Base-by-base conservation (phyloP, 345 rosid genomes). In the Linum usitatissimum region DNA sequence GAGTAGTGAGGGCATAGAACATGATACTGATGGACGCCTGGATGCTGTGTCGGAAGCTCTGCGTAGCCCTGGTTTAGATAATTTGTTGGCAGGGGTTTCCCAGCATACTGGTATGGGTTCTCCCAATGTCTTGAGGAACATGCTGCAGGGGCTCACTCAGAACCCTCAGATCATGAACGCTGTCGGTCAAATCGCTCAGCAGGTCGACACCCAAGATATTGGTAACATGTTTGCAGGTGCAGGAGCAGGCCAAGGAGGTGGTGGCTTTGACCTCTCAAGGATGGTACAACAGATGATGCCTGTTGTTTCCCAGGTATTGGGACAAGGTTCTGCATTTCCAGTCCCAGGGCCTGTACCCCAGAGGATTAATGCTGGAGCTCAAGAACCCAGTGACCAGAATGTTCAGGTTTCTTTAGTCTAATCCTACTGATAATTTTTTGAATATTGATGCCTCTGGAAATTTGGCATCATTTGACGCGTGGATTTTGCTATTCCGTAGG, bases 231-330 rank as follows among this genome's bases (percentile, higher is more conserved):
- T 90, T 66, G 78, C 84, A 3, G 88, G 95, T 9, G 63, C 74
- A 56, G 85, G 81, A 42, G 75, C 82, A 54, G 84, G 78, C 34
- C 83, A 70, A 61, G 84, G 83, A 3, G 80, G 96, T 55, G 58
- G 58, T 0, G 82, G 90, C 59, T 36, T 86, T 64, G 97, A 87
- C 77, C 73, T 87, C 70, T 86, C 97, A 18, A 81, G 80, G 68
- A 86, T 93, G 87, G 76, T 93, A 45, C 97, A 83, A 64, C 94
- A 83, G 72, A 87, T 93, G 97, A 87, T 93, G 97, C 99, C 96
- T 40, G 75, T 86, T 56, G 96, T 93, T 65, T 86, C 97, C 36
- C 95, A 80, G 74, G 95, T 91, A 61, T 79, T 93, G 36, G 76
- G 75, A 36, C 75, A 70, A 64, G 88, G 54, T 12, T 34, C 63